Evolutionary conservation across 371 early-diverging fungal species (phyloP).

Genomic region (Mortierella sp.): DNA sequence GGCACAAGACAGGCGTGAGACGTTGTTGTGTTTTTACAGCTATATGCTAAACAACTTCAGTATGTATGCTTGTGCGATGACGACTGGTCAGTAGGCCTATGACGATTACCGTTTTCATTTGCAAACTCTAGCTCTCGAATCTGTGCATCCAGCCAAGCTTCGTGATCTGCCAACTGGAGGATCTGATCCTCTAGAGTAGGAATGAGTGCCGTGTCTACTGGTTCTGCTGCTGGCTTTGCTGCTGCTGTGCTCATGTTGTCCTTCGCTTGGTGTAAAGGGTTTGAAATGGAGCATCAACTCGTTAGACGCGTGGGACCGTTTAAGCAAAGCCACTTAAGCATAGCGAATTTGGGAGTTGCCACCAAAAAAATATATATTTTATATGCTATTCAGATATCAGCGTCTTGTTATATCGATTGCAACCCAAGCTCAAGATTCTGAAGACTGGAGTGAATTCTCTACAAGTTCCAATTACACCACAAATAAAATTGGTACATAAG

Average conservation of each 20-base stretch:
- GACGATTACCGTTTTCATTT: constrained; percentile 19
- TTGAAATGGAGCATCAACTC: no score
- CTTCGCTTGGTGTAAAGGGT: no score
- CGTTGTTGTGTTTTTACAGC: background rate
- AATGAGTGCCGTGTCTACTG: constrained; percentile 17
- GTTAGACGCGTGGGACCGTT: no score
- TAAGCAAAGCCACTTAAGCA: no score
- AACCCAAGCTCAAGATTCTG: constrained; percentile 42
- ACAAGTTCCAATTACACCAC: background rate
- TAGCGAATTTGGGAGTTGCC: no score
- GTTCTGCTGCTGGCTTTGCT: background rate
- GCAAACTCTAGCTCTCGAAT: constrained; percentile 44
- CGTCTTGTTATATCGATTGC: constrained; percentile 4
- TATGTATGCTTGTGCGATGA: background rate
- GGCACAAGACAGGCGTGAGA: background rate
- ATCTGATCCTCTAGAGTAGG: constrained; percentile 32
- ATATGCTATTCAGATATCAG: background rate
- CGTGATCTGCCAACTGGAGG: constrained; percentile 38
- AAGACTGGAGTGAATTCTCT: constrained; percentile 44
- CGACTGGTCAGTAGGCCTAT: no score
- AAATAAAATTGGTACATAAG: background rate
- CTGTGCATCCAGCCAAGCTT: constrained; percentile 52
- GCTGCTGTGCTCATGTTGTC: no score
- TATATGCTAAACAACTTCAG: no score
- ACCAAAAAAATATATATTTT: no score